phyloP scores from a whole-genome alignment of 2,329 filamentous ascomycete species.

The Fusarium albidum region DNA sequence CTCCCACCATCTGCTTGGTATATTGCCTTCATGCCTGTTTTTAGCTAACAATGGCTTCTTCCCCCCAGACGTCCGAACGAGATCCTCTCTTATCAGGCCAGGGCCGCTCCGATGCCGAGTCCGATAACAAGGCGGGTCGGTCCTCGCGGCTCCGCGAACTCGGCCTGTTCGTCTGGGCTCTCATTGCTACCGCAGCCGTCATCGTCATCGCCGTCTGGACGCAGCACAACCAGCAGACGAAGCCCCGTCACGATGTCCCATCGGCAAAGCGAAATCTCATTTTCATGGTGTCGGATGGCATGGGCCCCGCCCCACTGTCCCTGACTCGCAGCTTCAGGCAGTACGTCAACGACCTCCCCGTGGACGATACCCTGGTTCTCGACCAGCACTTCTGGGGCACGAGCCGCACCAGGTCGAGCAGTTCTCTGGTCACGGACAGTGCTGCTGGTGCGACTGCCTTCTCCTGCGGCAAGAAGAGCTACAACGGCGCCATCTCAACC shows the following conservation, averaged over 20 bases:
- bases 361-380: constrained; percentile 77
- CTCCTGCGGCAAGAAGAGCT: constrained; percentile 90
- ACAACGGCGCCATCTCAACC: constrained; percentile 95
- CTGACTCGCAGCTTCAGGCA: constrained; percentile 90
- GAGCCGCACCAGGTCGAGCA: constrained; percentile 84
- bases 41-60: constrained; percentile 28
- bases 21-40: neutral
- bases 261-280: constrained; percentile 87
- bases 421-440: constrained; percentile 89
- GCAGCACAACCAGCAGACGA: constrained; percentile 72
- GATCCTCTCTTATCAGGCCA: constrained; percentile 53
- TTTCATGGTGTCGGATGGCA: constrained; percentile 99
- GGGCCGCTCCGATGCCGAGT: constrained; percentile 41
- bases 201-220: constrained; percentile 81
- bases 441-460: constrained; percentile 98
- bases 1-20: neutral
- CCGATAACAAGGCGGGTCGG: constrained; percentile 37
- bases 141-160: constrained; percentile 70
- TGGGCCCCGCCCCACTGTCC: constrained; percentile 92
- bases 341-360: constrained; percentile 74
- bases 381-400: constrained; percentile 92
- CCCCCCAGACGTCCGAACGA: constrained; percentile 49
- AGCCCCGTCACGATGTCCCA: constrained; percentile 46
- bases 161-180: constrained; percentile 81
- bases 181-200: constrained; percentile 79